Evolutionary conservation across 176 grass and related monocot genomes (phyloP), one percentile per base, ranked within the genome.

Genomic region (Luzula sylvatica): DNA sequence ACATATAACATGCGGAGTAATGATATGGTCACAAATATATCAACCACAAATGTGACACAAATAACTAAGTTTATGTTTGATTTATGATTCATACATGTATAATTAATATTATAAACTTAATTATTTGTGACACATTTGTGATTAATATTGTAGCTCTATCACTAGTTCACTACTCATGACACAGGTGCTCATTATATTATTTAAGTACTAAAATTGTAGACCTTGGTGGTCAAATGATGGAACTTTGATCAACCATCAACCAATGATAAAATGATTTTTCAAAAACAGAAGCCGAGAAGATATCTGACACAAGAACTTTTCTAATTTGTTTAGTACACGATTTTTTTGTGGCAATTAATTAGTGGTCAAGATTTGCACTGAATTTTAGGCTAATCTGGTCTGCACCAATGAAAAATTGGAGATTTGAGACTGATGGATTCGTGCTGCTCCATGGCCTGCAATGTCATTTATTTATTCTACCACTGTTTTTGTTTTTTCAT

Each of bases 331-430:
- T 46, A 46, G 11, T 13, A 46, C 11, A 46, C 5, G 15, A 46
- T 13, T 46, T 35, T 35, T 35, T 35, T 9, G 7, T 35, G 7
- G 7, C 30, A 35, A 35, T 35, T 46, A 46, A n/a, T 17, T 19
- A 7, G 11, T 16, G 27, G 27, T 63, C 4, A 2, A 48, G 19
- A 28, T 61, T 15, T 3, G 58, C 58, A 61, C 58, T 26, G 21
- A 61, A 61, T 16, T 61, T 61, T 15, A 46, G 58, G 58, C 41
- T 26, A 28, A 58, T 42, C 18, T 61, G 8, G 5, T 19, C 58
- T 29, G 7, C 22, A 27, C 58, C 41, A 46, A 61, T 46, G 13
- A 44, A 9, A 61, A 39, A n/a, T 42, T 38, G n/a, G 42, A 14
- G 23, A 41, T 12, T 42, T 42, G 19, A 23, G 4, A n/a, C n/a